Percentiles rank a stretch among this genome's conserved stretches.
Conservation (phyloP, 2,329 filamentous ascomycete species). For the Aspergillus versicolor region DNA sequence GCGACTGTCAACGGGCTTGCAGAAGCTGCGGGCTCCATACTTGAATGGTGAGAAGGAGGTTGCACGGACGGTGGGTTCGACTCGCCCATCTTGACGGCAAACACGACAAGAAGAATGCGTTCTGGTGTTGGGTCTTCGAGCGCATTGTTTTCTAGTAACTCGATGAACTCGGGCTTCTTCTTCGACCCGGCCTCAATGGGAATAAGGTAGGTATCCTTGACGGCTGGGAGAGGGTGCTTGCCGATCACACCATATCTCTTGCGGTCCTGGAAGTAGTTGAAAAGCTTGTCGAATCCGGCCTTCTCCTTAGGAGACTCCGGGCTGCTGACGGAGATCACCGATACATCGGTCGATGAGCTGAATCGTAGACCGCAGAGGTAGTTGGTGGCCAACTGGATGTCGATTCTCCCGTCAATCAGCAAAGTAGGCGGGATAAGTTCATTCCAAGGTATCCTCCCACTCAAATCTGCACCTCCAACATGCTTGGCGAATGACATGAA, state of each 20-base stretch:
- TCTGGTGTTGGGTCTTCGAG: conserved; percentile 71
- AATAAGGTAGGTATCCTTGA: conserved; percentile 88
- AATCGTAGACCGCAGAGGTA: conserved; percentile 87
- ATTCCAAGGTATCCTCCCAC: conserved; percentile 66
- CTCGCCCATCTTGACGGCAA: conserved; percentile 71
- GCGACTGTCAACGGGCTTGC: conserved; percentile 34
- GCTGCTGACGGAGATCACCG: conserved; percentile 70
- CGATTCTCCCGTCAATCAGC: conserved; percentile 68
- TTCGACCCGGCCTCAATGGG: conserved; percentile 72
- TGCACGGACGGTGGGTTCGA: conserved; percentile 42
- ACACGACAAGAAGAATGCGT: conserved; percentile 76
- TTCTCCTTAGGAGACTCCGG: conserved; percentile 60
- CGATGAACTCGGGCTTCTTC: conserved; percentile 77
- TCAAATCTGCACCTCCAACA: conserved; percentile 79
- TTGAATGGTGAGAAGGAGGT: conserved; percentile 40
- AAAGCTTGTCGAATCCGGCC: conserved; percentile 70
- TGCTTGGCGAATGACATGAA: conserved; percentile 77
- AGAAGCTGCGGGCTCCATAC: conserved; percentile 33
- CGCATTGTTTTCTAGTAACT: conserved; percentile 80
- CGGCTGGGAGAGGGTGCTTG: conserved; percentile 70
- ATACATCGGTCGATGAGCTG: conserved; percentile 77
- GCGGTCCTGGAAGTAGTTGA: conserved; percentile 81
- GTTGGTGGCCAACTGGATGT: conserved; percentile 77
- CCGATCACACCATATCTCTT: conserved; percentile 84
- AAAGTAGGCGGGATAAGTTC: conserved; percentile 68